Percentiles rank a stretch among this genome's conserved stretches.
These are phyloP conservation scores for Fraxinus pennsylvanica DNA, from an alignment of 257 asterid species.

Conservation along the genomic window DNA sequence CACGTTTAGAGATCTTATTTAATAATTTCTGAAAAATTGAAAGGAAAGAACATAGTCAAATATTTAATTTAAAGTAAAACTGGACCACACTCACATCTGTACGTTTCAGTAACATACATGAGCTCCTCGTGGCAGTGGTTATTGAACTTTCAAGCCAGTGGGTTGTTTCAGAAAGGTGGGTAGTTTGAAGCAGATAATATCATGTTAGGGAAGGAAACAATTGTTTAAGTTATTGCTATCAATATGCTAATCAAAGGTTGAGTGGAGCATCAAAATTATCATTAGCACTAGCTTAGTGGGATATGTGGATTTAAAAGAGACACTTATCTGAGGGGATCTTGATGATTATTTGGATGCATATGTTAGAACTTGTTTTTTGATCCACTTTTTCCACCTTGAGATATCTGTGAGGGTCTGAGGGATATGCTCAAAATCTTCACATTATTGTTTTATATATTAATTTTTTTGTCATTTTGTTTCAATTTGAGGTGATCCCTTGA, in stretches of 20 bases:
- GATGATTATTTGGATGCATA: background rate
- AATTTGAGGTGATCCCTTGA: background rate
- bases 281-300: background rate
- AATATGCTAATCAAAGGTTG: background rate
- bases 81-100: background rate
- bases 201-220: background rate
- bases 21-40: background rate
- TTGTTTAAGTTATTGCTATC: background rate
- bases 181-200: background rate
- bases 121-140: background rate
- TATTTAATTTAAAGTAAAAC: background rate
- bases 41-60: background rate
- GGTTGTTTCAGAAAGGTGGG: background rate
- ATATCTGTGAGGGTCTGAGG: background rate
- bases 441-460: no score
- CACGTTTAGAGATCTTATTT: background rate
- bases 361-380: background rate
- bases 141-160: background rate
- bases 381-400: background rate
- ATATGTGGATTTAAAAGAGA: background rate
- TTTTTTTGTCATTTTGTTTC: background rate
- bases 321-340: background rate
- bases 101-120: background rate
- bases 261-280: background rate
- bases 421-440: background rate